A percentile compares a stretch with the other conserved stretches of the same genome.
Conservation (phyloP, 1,139 yeast genomes). For the Pichia sp. region DNA sequence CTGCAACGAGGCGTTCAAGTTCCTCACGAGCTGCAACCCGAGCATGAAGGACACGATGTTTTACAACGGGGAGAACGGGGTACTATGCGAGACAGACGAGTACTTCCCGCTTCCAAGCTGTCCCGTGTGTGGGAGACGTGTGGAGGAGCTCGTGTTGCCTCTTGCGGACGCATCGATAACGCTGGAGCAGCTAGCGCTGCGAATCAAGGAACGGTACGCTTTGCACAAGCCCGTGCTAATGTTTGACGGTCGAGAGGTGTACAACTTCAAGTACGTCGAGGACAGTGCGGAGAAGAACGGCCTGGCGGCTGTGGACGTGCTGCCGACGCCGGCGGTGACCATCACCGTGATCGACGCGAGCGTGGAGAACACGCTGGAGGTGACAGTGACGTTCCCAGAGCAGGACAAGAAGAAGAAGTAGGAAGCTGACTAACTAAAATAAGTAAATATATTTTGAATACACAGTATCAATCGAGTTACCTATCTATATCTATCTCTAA, state of each 20-base stretch:
- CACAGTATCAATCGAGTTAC: background rate
- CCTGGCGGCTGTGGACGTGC: background rate
- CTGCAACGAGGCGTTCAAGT: slow-evolving; percentile 81
- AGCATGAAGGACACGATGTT: slow-evolving; percentile 76
- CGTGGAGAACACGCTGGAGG: background rate
- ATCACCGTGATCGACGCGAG: slow-evolving; percentile 6
- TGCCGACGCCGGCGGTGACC: background rate
- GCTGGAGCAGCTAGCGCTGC: slow-evolving; percentile 17
- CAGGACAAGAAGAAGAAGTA: too few species aligned
- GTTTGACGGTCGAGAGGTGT: slow-evolving; percentile 23
- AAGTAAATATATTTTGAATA: background rate
- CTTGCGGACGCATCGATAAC: slow-evolving; percentile 5
- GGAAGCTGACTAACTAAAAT: background rate
- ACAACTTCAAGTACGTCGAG: slow-evolving; percentile 19
- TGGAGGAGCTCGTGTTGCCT: slow-evolving; percentile 17
- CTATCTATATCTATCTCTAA: background rate
- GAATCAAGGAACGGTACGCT: slow-evolving; percentile 13
- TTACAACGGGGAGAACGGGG: slow-evolving; percentile 41
- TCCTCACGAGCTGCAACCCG: slow-evolving; percentile 66
- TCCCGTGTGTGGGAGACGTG: slow-evolving; percentile 25
- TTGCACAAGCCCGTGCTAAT: slow-evolving; percentile 23
- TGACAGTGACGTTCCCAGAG: background rate
- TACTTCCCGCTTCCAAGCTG: slow-evolving; percentile 24
- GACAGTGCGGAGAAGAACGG: background rate
- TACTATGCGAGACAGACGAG: slow-evolving; percentile 26